These are phyloP conservation scores for Oryza officinalis DNA, from an alignment of 176 grass and related monocot species.

Conservation along the genomic window DNA sequence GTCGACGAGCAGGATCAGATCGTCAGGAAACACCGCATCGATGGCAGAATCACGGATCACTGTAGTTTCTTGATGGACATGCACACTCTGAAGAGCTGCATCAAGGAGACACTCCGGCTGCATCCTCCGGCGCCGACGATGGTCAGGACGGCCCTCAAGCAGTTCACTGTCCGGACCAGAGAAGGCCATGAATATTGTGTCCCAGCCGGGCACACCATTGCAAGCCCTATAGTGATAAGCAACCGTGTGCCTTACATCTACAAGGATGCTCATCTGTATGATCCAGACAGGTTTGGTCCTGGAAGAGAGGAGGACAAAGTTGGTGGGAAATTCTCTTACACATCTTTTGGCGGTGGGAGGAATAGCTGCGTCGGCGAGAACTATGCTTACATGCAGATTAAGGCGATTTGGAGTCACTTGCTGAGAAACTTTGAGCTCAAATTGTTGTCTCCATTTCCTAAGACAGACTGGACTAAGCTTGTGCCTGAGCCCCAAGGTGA, in stretches of 20 bases:
- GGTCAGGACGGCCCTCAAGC: not conserved
- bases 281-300: not conserved
- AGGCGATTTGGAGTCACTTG: slow-evolving; percentile 31
- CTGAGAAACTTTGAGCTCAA: slow-evolving; percentile 14
- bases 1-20: slow-evolving; percentile 50
- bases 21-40: not conserved
- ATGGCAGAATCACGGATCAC: not conserved
- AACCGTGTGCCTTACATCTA: not conserved
- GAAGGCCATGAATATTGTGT: slow-evolving; percentile 2
- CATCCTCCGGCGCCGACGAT: not conserved
- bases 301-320: not conserved
- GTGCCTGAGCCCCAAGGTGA: not conserved
- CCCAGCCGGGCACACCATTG: not conserved
- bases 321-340: slow-evolving; percentile 16
- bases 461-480: not conserved
- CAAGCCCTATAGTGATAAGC: not conserved
- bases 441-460: not conserved
- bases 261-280: not conserved
- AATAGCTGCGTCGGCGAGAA: not conserved
- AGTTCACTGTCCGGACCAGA: not conserved
- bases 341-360: not conserved
- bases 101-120: slow-evolving; percentile 4
- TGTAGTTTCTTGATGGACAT: not conserved
- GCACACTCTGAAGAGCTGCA: not conserved
- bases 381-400: slow-evolving; percentile 4